These are phyloP conservation scores for Dovyalis caffra DNA, from an alignment of 345 rosid species.

Conservation along the genomic window DNA sequence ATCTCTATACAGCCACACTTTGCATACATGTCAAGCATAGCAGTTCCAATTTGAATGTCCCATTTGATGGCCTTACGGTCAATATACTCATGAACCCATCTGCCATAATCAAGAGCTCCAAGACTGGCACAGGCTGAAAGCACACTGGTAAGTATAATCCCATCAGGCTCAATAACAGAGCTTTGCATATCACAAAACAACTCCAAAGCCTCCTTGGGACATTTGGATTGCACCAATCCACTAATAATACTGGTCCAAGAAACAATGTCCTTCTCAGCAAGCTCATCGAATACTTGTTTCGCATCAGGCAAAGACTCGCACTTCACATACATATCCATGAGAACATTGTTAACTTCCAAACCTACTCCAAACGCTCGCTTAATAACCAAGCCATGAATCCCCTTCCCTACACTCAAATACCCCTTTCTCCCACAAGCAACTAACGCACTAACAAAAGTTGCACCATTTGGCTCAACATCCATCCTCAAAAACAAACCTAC, in stretches of 20 bases:
- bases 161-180: constrained; percentile 35
- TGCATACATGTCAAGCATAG: constrained; percentile 46
- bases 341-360: constrained; percentile 41
- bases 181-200: constrained; percentile 40
- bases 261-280: constrained; percentile 41
- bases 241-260: constrained; percentile 47
- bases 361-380: constrained; percentile 20
- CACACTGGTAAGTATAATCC: constrained; percentile 45
- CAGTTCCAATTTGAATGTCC: constrained; percentile 43
- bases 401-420: constrained; percentile 31
- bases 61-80: constrained; percentile 27
- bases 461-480: constrained; percentile 36
- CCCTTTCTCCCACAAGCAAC: constrained; percentile 43
- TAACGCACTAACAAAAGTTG: constrained; percentile 36
- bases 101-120: constrained; percentile 51
- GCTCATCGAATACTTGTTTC: constrained; percentile 34
- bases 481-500: constrained; percentile 36
- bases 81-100: constrained; percentile 48
- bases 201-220: constrained; percentile 37
- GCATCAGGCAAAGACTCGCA: constrained; percentile 40
- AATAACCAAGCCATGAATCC: constrained; percentile 36
- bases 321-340: constrained; percentile 52
- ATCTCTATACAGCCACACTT: constrained; percentile 47
- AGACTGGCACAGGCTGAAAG: constrained; percentile 46
- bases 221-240: constrained; percentile 43